Evolutionary conservation across 768 basidiomycete genomes (phyloP).

Genomic region (Hydnum rufescens): DNA sequence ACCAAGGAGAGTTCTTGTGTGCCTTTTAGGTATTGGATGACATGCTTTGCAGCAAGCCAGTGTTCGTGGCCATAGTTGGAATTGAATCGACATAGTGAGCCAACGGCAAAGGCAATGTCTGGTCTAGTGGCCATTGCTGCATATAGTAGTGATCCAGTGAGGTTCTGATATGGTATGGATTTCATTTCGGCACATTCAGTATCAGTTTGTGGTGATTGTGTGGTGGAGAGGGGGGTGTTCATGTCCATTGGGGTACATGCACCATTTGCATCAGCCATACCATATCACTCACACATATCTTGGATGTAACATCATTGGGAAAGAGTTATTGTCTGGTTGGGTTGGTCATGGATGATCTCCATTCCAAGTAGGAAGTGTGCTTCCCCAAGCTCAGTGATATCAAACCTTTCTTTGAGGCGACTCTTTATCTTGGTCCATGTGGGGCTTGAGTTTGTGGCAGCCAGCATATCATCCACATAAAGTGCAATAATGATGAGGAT

Average conservation of each 20-base stretch:
- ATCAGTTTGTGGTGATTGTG: slow-evolving; percentile 2
- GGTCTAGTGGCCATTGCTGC: slow-evolving; percentile 10
- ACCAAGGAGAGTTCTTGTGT: too few relatives aligned
- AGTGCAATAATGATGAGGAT: slow-evolving; percentile 9
- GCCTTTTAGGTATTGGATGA: too few relatives aligned
- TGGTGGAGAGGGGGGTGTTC: slow-evolving; percentile 14
- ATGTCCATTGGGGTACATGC: slow-evolving; percentile 4
- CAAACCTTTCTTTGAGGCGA: slow-evolving; percentile 13
- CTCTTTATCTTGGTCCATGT: slow-evolving; percentile 10
- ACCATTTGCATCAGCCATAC: neutral
- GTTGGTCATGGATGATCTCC: neutral
- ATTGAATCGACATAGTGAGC: too few relatives aligned
- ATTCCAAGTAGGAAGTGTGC: slow-evolving; percentile 5
- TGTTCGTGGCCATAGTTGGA: too few relatives aligned
- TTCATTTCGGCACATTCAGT: too few relatives aligned
- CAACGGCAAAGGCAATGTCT: slow-evolving; percentile 11
- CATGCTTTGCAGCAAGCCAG: too few relatives aligned
- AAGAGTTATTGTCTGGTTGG: neutral
- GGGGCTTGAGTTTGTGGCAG: neutral
- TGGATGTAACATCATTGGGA: neutral
- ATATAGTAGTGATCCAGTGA: too few relatives aligned
- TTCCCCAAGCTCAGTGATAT: slow-evolving; percentile 11
- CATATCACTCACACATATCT: neutral
- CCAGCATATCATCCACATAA: slow-evolving; percentile 1
- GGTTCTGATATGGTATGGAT: too few relatives aligned